Base-by-base conservation (phyloP, 169 alveolate species). In the Babesia ovata region DNA sequence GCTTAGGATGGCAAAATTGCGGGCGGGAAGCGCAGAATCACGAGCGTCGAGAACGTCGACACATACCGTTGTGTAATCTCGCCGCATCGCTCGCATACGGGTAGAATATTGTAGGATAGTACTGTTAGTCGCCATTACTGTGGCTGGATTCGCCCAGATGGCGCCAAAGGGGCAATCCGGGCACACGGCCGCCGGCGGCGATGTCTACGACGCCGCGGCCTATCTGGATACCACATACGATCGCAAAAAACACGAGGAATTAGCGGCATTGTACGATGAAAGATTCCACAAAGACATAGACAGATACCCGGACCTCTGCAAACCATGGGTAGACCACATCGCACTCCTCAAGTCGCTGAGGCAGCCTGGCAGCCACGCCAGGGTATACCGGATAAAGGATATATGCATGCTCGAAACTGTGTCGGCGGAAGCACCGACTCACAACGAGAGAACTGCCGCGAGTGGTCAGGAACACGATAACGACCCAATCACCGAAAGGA, bases 321-420 rank as follows among this genome's bases (percentile, higher is more conserved):
- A 70, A 14, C 86, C 86, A 21, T 83, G 90, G 90, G 74, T 83
- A 33, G 86, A 83, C 17, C 86, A 83, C 45, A 69, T 75, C 45
- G 59, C 65, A 39, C 66, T 74, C 42, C 82, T 83, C 12, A 83
- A 83, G 60, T 83, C 90, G 39, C 61, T 83, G 21, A 65, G 86
- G 42, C 76, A 82, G 33, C 86, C 81, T 8, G 44, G 69, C 19
- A 63, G 49, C 29, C 13, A 29, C 21, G 39, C 48, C 24, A 70
- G 79, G 28, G 63, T 74, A 26, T 75, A 61, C 62, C 36, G 86
- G 22, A 28, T 74, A 13, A 50, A 24, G 56, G 86, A 83, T 21
- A 73, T 83, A 16, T 83, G 73, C 45, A 83, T 28, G 19, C 61
- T 83, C 28, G 79, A 62, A 29, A 66, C 39, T 22, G 83, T 83